phyloP scores from a whole-genome alignment of 371 early-diverging fungal species.

The Apophysomyces elegans region DNA sequence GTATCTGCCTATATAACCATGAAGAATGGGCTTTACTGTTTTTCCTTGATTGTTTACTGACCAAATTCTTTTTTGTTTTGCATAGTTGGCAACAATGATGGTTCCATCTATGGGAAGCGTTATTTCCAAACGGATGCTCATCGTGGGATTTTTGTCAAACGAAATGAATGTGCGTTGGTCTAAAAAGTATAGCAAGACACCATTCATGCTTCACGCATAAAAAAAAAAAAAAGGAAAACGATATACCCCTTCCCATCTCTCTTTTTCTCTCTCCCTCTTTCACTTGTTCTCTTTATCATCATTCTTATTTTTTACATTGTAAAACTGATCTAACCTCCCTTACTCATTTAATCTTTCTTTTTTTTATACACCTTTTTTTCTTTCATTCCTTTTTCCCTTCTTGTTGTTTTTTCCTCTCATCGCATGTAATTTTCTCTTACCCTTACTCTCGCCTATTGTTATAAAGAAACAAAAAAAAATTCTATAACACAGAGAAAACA shows the following conservation, averaged over 20 bases:
- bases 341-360: no score
- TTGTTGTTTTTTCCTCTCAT: no score
- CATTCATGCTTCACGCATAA: not conserved
- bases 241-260: not conserved
- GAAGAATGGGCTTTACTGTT: not conserved
- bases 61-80: not conserved
- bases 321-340: no score
- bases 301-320: no score
- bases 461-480: no score
- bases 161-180: slow-evolving; percentile 32
- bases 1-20: not conserved
- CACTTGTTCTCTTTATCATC: not conserved
- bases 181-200: not conserved
- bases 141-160: slow-evolving; percentile 41
- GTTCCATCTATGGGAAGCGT: slow-evolving; percentile 36
- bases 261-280: not conserved
- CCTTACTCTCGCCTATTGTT: no score
- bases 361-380: no score
- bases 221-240: not conserved
- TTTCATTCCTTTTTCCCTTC: no score
- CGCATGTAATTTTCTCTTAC: no score
- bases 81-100: slow-evolving; percentile 49
- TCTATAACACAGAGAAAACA: no score
- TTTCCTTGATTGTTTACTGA: no score
- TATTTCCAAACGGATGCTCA: slow-evolving; percentile 45